Conservation (phyloP, 1,284 basidiomycete genomes). For the Inonotus hispidus region DNA sequence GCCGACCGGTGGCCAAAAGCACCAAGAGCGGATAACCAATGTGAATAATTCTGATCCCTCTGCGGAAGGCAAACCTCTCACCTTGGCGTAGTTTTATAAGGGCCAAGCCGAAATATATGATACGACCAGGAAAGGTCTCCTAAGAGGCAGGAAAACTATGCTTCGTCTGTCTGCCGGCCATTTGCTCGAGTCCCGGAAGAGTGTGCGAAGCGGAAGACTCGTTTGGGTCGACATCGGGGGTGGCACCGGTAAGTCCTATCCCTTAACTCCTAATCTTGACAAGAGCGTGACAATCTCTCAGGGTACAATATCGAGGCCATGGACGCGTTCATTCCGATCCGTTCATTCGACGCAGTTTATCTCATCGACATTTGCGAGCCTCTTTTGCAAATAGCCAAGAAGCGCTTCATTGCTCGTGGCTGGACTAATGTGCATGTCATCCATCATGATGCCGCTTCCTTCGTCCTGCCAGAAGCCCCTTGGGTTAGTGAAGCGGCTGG, state of each 20-base stretch:
- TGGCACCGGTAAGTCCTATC: conserved; percentile 52
- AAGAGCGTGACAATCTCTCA: conserved; percentile 20
- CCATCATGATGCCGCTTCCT: conserved; percentile 71
- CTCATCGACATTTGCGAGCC: conserved; percentile 75
- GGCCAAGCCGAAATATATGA: conserved; percentile 73
- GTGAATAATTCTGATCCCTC: conserved; percentile 23
- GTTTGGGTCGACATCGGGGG: conserved; percentile 85
- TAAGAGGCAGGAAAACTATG: conserved; percentile 71
- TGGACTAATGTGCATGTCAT: conserved; percentile 75
- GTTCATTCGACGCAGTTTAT: conserved; percentile 67
- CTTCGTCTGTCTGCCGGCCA: conserved; percentile 65
- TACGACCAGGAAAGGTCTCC: conserved; percentile 50
- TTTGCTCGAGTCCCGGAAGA: conserved; percentile 44
- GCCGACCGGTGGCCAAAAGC: conserved; percentile 35
- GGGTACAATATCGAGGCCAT: conserved; percentile 83
- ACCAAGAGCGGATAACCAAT: conserved; percentile 40
- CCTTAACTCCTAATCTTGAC: neutral
- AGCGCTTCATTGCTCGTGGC: conserved; percentile 62
- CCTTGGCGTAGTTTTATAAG: conserved; percentile 47
- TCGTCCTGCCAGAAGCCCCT: conserved; percentile 61
- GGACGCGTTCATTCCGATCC: conserved; percentile 64
- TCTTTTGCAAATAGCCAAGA: conserved; percentile 65
- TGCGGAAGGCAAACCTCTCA: no score
- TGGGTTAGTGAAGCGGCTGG: conserved; percentile 48
- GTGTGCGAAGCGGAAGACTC: conserved; percentile 41